These are phyloP conservation scores for Fusarium goolgardi DNA, from an alignment of 2,329 filamentous ascomycete genomes.

Conservation along the genomic window DNA sequence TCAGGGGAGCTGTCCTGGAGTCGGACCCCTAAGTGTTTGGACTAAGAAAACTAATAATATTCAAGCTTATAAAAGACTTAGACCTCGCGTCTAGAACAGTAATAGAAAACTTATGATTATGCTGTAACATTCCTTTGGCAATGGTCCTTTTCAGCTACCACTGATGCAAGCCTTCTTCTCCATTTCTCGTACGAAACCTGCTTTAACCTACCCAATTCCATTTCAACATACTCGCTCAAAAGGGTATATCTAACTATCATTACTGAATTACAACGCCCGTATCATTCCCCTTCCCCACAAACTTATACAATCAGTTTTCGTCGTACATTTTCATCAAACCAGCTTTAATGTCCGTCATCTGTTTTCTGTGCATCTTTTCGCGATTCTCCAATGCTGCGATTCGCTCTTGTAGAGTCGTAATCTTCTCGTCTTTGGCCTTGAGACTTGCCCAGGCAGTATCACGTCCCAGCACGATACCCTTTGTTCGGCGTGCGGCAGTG, in stretches of 20 bases:
- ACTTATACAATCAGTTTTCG: conserved; percentile 42
- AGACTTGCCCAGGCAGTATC: conserved; percentile 73
- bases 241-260: conserved; percentile 32
- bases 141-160: not conserved
- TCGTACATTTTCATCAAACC: conserved; percentile 54
- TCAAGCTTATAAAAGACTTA: conserved; percentile 25
- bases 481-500: conserved; percentile 66
- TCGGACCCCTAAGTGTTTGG: conserved; percentile 25
- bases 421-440: conserved; percentile 68
- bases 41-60: conserved; percentile 29
- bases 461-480: conserved; percentile 72
- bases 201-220: not conserved
- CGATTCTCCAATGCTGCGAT: conserved; percentile 56
- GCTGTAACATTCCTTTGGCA: not conserved
- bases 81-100: conserved; percentile 1
- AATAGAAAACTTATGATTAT: conserved; percentile 22
- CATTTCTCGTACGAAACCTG: not conserved
- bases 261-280: not conserved
- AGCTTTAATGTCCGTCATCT: conserved; percentile 54
- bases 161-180: not conserved
- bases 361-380: conserved; percentile 48
- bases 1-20: conserved; percentile 24
- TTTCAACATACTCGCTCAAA: conserved; percentile 8
- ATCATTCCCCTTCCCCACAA: not conserved
- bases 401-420: conserved; percentile 53